Evolutionary conservation across 176 grass and related monocot genomes (phyloP), one percentile per base, ranked within the genome.

Genomic region (Phoenix dactylifera): DNA sequence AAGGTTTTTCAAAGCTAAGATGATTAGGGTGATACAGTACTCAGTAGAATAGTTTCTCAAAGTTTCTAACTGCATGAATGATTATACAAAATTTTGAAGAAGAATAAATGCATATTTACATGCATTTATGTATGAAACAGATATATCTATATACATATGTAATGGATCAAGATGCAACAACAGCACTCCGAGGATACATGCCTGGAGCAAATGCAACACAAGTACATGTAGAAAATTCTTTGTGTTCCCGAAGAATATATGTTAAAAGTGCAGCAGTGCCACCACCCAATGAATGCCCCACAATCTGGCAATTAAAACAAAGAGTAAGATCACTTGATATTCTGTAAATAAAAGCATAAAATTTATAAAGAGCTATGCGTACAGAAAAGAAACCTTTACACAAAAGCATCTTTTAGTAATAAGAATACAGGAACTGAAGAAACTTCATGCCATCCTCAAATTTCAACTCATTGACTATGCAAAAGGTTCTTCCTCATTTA

Each of bases 161-260:
- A 57, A 48, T 2, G 20, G 54, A 35, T 49, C 16, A 69, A 58
- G 18, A 26, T 17, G 22, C 25, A 64, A 75, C 22, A 23, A 75
- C 44, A 72, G 49, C 26, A 50, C 7, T 12, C 35, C 28, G 18
- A 55, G 26, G 50, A 59, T 60, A 24, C 3, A 67, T 77, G 85
- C 93, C 93, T 64, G 93, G 93, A 63, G 93, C 93, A 58, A 98
- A 98, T 64, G 93, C 87, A 80, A 88, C 76, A 78, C 93, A 98
- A 71, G 73, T 88, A 59, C 87, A 66, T 72, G 84, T 76, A 59
- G 72, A 85, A 7, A 98, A 83, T 67, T 92, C 93, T 51, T 63
- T 77, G 25, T 85, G 81, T 72, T 98, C 93, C 66, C 93, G 77
- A 49, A 98, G 79, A 78, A 98, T 98, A 69, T 98, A 98, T 15